Percentiles rank a stretch among this genome's conserved stretches.
phyloP scores from a whole-genome alignment of 179 eudicot species.

The Vitellaria paradoxa region DNA sequence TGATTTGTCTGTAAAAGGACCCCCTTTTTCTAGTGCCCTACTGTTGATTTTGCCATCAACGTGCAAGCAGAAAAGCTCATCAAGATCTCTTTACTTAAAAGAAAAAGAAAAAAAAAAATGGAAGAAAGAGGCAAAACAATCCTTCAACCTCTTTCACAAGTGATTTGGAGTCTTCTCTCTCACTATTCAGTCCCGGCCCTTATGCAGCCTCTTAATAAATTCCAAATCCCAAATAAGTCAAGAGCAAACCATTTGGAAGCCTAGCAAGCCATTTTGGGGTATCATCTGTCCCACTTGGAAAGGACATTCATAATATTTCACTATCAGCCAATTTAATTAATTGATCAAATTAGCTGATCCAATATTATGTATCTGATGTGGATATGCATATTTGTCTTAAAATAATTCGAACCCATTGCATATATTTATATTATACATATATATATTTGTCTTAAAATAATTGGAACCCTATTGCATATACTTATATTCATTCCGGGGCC shows the following conservation, averaged over 20 bases:
- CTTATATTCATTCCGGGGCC: too few relatives aligned
- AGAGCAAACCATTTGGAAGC: not conserved
- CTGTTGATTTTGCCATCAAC: not conserved
- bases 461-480: too few relatives aligned
- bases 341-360: not conserved
- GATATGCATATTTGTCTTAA: too few relatives aligned
- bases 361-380: not conserved
- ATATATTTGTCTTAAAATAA: too few relatives aligned
- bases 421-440: too few relatives aligned
- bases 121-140: not conserved
- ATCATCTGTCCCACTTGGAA: constrained; percentile 5
- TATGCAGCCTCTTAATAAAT: not conserved
- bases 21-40: not conserved
- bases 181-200: not conserved
- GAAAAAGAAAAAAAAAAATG: not conserved
- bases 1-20: not conserved
- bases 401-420: too few relatives aligned
- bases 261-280: not conserved
- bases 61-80: not conserved
- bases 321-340: not conserved
- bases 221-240: not conserved
- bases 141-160: not conserved
- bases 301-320: not conserved
- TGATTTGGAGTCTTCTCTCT: not conserved
- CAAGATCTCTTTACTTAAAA: not conserved